These are phyloP conservation scores for Rhododendron griersonianum DNA, from an alignment of 148 eudicot species.

Conservation along the genomic window DNA sequence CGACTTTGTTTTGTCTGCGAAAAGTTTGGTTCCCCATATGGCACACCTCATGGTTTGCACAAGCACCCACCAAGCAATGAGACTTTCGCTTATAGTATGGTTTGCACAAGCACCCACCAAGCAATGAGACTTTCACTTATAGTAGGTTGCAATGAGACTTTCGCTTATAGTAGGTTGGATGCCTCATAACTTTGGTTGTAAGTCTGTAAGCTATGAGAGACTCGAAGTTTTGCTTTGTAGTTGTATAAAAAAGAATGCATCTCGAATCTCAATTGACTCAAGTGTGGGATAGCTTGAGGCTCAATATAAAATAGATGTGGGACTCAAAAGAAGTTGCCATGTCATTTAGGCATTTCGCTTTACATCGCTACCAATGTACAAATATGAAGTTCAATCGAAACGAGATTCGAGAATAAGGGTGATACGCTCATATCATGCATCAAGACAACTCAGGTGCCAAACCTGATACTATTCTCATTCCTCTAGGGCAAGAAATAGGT, in stretches of 20 bases:
- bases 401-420: background rate
- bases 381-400: background rate
- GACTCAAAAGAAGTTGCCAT: background rate
- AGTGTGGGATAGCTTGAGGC: background rate
- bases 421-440: background rate
- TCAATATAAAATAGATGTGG: background rate
- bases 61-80: background rate
- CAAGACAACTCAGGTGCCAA: background rate
- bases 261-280: background rate
- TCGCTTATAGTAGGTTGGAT: background rate
- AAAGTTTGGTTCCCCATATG: background rate
- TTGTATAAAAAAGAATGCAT: background rate
- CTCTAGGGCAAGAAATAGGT: background rate
- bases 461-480: background rate
- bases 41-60: background rate
- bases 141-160: no score
- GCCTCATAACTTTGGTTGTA: background rate
- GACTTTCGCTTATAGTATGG: background rate
- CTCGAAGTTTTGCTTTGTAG: background rate
- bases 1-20: background rate
- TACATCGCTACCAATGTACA: background rate
- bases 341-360: background rate
- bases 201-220: background rate
- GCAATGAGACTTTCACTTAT: background rate
- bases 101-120: background rate